A percentile compares a stretch with the other conserved stretches of the same genome.
phyloP scores from a whole-genome alignment of 306 rosid genomes.

The Rosa persica region DNA sequence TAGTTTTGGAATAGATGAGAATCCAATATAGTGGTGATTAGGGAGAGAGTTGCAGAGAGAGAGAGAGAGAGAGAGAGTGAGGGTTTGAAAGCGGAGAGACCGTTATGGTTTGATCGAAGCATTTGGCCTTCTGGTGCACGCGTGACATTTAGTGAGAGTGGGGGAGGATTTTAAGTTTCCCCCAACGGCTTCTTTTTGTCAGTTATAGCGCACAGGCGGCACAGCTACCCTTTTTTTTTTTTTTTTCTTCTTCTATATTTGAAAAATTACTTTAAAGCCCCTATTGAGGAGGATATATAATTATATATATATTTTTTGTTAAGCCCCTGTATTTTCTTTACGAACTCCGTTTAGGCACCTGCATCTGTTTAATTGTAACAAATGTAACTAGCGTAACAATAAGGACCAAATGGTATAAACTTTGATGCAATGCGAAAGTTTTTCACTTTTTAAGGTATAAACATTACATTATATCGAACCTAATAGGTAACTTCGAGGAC shows the following conservation, averaged over 20 bases:
- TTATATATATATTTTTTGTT: too few species aligned
- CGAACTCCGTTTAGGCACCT: too few species aligned
- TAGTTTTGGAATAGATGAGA: background rate
- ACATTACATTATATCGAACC: too few species aligned
- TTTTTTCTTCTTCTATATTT: too few species aligned
- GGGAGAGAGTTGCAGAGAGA: conserved; percentile 8
- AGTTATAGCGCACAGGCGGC: background rate
- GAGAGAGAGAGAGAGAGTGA: background rate
- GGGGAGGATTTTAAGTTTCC: background rate
- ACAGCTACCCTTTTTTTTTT: background rate
- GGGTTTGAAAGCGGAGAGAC: conserved; percentile 10
- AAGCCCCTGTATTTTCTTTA: background rate
- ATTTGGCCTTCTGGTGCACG: background rate
- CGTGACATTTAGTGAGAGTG: background rate
- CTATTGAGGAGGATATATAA: background rate
- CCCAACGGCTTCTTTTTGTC: conserved; percentile 3
- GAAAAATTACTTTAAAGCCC: background rate
- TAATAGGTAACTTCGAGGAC: too few species aligned
- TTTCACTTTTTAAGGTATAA: too few species aligned
- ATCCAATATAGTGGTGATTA: background rate
- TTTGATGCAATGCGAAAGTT: too few species aligned
- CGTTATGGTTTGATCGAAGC: background rate
- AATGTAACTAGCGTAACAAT: too few species aligned
- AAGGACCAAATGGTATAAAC: too few species aligned
- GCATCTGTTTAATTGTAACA: too few species aligned